Conservation (phyloP, 208 protist species). For the Lotmaria passim region DNA sequence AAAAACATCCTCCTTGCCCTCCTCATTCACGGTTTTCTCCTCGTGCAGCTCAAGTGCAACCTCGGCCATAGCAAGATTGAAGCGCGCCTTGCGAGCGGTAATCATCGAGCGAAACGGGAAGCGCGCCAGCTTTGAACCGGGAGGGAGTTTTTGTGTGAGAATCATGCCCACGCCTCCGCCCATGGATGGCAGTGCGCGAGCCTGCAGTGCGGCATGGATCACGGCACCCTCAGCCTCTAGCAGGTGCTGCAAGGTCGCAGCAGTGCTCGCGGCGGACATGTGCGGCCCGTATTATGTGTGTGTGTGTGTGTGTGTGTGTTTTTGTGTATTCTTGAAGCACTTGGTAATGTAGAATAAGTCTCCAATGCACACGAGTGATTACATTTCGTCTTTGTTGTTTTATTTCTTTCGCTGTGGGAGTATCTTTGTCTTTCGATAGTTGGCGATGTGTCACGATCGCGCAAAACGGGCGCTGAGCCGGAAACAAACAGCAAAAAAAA, state of each 20-base stretch:
- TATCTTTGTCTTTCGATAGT: too few relatives aligned
- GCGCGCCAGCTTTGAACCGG: constrained; percentile 49
- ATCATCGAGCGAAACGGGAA: constrained; percentile 77
- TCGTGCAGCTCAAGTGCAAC: constrained; percentile 32
- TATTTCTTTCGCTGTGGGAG: too few relatives aligned
- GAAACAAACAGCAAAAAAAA: too few relatives aligned
- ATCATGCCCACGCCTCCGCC: constrained; percentile 85
- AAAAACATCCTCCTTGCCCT: background rate
- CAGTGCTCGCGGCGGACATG: constrained; percentile 25
- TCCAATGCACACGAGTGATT: too few relatives aligned
- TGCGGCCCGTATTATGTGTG: background rate
- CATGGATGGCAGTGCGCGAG: constrained; percentile 67
- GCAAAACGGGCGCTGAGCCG: too few relatives aligned
- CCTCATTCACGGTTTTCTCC: background rate
- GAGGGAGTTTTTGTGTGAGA: constrained; percentile 32
- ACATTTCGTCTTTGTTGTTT: too few relatives aligned
- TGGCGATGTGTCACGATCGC: too few relatives aligned
- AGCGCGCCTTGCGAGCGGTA: constrained; percentile 69
- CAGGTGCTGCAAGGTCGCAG: constrained; percentile 44
- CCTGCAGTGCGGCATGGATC: constrained; percentile 55
- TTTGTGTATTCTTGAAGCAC: background rate
- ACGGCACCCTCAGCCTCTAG: constrained; percentile 70
- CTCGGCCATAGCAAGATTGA: constrained; percentile 68
- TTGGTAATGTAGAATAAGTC: too few relatives aligned
- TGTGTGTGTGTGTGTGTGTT: background rate